A percentile compares a stretch with the other conserved stretches of the same genome.
These are phyloP conservation scores for Truncatella angustata DNA, from an alignment of 2,329 filamentous ascomycete species.

Conservation along the genomic window DNA sequence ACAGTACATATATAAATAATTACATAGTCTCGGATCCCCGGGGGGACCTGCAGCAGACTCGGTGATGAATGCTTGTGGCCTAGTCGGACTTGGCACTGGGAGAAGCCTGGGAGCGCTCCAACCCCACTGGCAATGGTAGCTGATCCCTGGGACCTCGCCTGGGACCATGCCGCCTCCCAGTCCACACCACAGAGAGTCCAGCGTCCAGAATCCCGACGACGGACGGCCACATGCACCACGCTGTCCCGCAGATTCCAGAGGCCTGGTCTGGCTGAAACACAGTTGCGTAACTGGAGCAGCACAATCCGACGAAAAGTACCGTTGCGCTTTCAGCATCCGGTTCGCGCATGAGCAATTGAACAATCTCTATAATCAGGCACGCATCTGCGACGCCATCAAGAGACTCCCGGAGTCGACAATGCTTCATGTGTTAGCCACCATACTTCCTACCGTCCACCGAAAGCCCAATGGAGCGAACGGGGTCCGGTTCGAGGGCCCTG, in stretches of 20 bases:
- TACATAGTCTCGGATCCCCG: not conserved
- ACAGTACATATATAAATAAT: no score
- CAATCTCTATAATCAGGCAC: no score
- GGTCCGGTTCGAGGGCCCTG: constrained; percentile 59
- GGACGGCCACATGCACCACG: no score
- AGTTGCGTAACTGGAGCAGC: no score
- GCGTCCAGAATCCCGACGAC: no score
- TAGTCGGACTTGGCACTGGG: not conserved
- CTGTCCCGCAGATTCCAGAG: not conserved
- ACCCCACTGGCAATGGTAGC: not conserved
- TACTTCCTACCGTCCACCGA: constrained; percentile 16
- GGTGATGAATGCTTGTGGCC: constrained; percentile 2
- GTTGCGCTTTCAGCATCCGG: no score
- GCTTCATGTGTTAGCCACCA: constrained; percentile 19
- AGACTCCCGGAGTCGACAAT: not conserved
- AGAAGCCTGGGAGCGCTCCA: not conserved
- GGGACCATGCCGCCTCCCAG: not conserved
- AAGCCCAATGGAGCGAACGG: constrained; percentile 39
- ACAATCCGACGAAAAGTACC: no score
- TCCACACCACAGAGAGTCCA: not conserved
- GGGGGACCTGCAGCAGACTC: constrained; percentile 3
- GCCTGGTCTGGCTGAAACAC: no score
- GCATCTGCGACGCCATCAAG: not conserved
- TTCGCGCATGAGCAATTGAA: no score
- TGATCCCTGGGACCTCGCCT: constrained; percentile 5